Evolutionary conservation across 1,284 basidiomycete genomes (phyloP).

Genomic region (Hymenochaete sp.): DNA sequence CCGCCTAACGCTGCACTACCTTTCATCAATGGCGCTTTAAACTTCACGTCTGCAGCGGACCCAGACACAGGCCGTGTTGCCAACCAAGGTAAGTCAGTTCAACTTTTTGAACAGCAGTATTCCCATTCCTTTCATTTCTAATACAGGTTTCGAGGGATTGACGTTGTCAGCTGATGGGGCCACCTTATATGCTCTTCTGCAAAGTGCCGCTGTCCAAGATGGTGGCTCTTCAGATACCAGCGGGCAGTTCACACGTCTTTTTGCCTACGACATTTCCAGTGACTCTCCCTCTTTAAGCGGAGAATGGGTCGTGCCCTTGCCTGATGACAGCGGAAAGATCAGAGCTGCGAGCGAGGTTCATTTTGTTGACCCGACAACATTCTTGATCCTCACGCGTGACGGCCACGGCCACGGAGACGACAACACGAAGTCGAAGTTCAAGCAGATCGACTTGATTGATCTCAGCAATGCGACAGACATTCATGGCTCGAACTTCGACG

Average conservation of each 20-base stretch:
- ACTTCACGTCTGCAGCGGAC: slow-evolving; percentile 45
- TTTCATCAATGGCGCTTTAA: slow-evolving; percentile 37
- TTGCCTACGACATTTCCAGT: slow-evolving; percentile 44
- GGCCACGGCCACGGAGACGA: slow-evolving; percentile 51
- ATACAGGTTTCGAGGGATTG: slow-evolving; percentile 54
- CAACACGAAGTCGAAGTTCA: slow-evolving; percentile 45
- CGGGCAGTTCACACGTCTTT: slow-evolving; percentile 44
- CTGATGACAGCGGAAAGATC: slow-evolving; percentile 43
- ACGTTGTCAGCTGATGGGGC: slow-evolving; percentile 41
- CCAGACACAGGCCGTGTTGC: slow-evolving; percentile 42
- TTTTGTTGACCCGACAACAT: slow-evolving; percentile 42
- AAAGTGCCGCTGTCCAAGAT: slow-evolving; percentile 58
- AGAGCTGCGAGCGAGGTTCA: slow-evolving; percentile 48
- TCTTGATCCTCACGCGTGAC: slow-evolving; percentile 54
- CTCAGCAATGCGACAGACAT: slow-evolving; percentile 56
- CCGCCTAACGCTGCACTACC: slow-evolving; percentile 52
- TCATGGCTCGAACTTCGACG: slow-evolving; percentile 48
- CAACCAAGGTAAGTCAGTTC: slow-evolving; percentile 35
- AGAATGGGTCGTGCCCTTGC: slow-evolving; percentile 58
- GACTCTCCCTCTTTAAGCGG: slow-evolving; percentile 34
- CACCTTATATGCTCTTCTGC: slow-evolving; percentile 53
- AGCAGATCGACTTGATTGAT: slow-evolving; percentile 54
- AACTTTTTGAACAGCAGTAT: slow-evolving; percentile 5
- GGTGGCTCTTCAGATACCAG: slow-evolving; percentile 41
- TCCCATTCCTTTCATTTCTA: not conserved